phyloP scores from a whole-genome alignment of 129 eudicot genomes.

The Kitagawia praeruptora region DNA sequence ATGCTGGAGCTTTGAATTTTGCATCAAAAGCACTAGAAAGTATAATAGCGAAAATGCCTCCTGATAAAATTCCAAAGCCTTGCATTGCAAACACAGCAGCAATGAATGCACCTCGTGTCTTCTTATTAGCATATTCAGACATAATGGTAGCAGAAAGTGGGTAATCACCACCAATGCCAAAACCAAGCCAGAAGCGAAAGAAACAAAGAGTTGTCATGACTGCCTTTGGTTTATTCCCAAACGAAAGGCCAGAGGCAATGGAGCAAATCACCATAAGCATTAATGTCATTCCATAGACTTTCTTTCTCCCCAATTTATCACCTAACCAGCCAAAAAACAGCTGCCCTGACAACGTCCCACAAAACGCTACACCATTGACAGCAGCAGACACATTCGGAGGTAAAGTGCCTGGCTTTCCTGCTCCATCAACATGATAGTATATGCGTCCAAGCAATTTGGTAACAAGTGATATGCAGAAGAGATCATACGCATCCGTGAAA shows the following conservation, averaged over 20 bases:
- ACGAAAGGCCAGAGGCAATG: slow-evolving; percentile 44
- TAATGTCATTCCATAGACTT: slow-evolving; percentile 56
- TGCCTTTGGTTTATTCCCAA: slow-evolving; percentile 22
- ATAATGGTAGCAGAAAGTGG: slow-evolving; percentile 45
- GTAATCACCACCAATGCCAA: slow-evolving; percentile 49
- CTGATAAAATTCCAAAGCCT: slow-evolving; percentile 39
- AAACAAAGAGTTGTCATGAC: slow-evolving; percentile 48
- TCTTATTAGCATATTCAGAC: slow-evolving; percentile 38
- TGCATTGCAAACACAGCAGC: slow-evolving; percentile 50
- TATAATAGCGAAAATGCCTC: slow-evolving; percentile 35
- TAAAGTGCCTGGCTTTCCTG: slow-evolving; percentile 35
- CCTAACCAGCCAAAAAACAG: slow-evolving; percentile 75
- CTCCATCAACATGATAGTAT: slow-evolving; percentile 40
- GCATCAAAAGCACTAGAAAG: slow-evolving; percentile 32
- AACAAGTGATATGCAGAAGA: slow-evolving; percentile 66
- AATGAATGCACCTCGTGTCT: slow-evolving; percentile 36
- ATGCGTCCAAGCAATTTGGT: slow-evolving; percentile 65
- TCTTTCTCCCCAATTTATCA: slow-evolving; percentile 57
- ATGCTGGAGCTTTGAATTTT: slow-evolving; percentile 26
- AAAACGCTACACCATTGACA: slow-evolving; percentile 66
- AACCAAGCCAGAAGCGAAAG: slow-evolving; percentile 50
- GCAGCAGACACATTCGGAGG: slow-evolving; percentile 58
- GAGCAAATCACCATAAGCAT: slow-evolving; percentile 34
- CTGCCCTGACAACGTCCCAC: slow-evolving; percentile 67
- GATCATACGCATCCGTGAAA: slow-evolving; percentile 74